Evolutionary conservation across 2,329 filamentous ascomycete genomes (phyloP), one percentile per base, ranked within the genome.

Genomic region (Cercospora beticola): DNA sequence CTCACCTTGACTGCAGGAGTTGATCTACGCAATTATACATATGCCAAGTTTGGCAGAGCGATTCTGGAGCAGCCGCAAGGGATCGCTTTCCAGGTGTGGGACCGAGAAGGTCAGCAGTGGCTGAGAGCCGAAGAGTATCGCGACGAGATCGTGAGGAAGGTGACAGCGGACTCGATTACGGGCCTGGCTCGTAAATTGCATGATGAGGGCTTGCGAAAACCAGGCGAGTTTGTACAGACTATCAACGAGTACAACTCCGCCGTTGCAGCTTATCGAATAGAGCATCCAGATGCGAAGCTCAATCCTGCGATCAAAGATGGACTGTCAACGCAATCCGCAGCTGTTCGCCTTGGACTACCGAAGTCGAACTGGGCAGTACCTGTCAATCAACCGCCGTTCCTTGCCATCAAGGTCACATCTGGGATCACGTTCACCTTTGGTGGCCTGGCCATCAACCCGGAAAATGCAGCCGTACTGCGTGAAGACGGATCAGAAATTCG

Each of bases 391-490:
- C 80, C 81, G 0, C 89, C 89, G 0, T 91, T 88, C 73, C 77
- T 89, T 26, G 89, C 89, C 0, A 85, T 91, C 57, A 86, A 87
- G 71, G 88, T 91, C 2, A 86, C 85, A 4, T 88, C 87, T 57
- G 89, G 89, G 1, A 84, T 91, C 16, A 90, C 88, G 0, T 91
- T 91, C 72, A 91, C 89, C 0, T 91, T 91, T 78, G 89, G 88
- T 0, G 88, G 89, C 0, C 77, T 91, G 6, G 82, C 83, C 5
- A 84, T 89, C 1, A 82, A 87, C 60, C 82, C 86, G 0, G 76
- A 85, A 26, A 88, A 86, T 0, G 82, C 84, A 2, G 81, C 81
- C 3, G 84, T 90, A 0, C 76, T 89, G 14, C 82, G 81, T 2
- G 79, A 82, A 4, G 75, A 78, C 0, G 80, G 80, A 1, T 73